phyloP scores from a whole-genome alignment of 1,284 basidiomycete genomes.

The Kwoniella shivajii region DNA sequence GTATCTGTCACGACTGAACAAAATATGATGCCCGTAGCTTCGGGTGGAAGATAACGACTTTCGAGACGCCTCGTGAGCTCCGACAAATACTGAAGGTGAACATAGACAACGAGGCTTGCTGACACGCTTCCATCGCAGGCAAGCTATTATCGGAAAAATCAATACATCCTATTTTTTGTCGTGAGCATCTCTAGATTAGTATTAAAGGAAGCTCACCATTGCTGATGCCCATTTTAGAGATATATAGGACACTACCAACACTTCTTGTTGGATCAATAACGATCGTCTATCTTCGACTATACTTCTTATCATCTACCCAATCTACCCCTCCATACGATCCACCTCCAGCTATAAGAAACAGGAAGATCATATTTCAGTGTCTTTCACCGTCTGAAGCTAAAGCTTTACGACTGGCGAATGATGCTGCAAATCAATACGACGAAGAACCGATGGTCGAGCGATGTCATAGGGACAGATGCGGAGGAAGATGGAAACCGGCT shows the following conservation, averaged over 20 bases:
- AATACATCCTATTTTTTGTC: conserved; percentile 5
- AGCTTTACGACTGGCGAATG: conserved; percentile 8
- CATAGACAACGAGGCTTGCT: no score
- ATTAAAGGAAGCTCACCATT: no score
- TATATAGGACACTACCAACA: conserved; percentile 23
- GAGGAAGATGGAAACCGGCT: conserved; percentile 46
- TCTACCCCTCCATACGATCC: conserved; percentile 34
- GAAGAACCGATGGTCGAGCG: conserved; percentile 24
- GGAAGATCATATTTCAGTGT: conserved; percentile 36
- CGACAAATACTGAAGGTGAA: no score
- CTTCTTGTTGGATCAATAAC: conserved; percentile 24
- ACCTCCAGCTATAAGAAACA: conserved; percentile 12
- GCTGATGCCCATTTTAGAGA: conserved; percentile 4
- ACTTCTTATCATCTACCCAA: conserved; percentile 41
- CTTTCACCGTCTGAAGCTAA: conserved; percentile 23
- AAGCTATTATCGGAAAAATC: conserved; percentile 2
- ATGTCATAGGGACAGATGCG: conserved; percentile 33
- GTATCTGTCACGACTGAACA: background rate
- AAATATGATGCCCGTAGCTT: conserved; percentile 12
- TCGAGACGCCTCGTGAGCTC: conserved; percentile 29
- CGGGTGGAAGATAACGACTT: conserved; percentile 31
- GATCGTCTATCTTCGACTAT: conserved; percentile 38
- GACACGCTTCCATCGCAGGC: no score
- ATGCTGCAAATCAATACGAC: background rate
- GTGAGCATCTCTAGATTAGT: no score